Evolutionary conservation across 148 eudicot species (phyloP).

Genomic region (Gaultheria prostrata): DNA sequence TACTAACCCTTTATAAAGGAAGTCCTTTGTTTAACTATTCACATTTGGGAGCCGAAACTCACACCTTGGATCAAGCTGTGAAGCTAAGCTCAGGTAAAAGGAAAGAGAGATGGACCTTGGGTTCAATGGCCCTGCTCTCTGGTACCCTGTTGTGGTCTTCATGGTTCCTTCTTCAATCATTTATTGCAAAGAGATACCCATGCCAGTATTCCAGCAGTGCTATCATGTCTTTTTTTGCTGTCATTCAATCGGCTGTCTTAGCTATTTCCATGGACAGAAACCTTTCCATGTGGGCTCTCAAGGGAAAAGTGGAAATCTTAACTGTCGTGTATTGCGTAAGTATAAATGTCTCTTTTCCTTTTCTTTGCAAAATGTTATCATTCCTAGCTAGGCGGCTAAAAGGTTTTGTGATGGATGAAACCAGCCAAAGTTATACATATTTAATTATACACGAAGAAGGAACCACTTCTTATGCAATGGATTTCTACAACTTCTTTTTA

Average conservation of each 20-base stretch:
- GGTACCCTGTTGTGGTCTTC: slow-evolving; percentile 33
- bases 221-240: slow-evolving; percentile 28
- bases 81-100: not conserved
- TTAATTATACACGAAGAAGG: not conserved
- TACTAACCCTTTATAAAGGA: slow-evolving; percentile 33
- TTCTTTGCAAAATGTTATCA: not conserved
- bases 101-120: slow-evolving; percentile 26
- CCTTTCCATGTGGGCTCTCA: slow-evolving; percentile 25
- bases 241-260: slow-evolving; percentile 29
- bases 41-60: not conserved
- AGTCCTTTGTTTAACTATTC: slow-evolving; percentile 24
- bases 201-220: slow-evolving; percentile 36
- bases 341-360: not conserved
- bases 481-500: not conserved
- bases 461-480: not conserved
- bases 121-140: slow-evolving; percentile 21
- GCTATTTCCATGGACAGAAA: slow-evolving; percentile 21
- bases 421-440: not conserved
- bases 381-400: not conserved
- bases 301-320: slow-evolving; percentile 26
- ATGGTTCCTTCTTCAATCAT: slow-evolving; percentile 33
- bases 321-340: slow-evolving; percentile 28
- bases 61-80: not conserved
- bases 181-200: slow-evolving; percentile 31
- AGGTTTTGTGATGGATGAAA: not conserved